Base-by-base conservation (phyloP, 768 basidiomycete genomes). In the Boletus speciosus region DNA sequence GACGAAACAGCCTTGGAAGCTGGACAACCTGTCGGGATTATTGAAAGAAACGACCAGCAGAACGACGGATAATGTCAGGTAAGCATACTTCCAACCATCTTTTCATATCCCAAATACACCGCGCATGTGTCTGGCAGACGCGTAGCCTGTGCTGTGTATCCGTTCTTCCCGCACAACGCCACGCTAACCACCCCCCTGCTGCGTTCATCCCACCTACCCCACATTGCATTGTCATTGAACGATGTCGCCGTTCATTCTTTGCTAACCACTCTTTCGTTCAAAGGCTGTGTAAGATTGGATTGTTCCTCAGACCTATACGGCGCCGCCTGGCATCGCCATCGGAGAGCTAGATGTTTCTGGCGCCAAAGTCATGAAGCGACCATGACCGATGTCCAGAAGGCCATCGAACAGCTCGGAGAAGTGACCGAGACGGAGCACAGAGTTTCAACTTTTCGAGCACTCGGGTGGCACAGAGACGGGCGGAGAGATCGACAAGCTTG, bases 11-110 rank as follows among this genome's bases (percentile, higher is more conserved):
- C 83, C 1, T 97, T 98, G 67, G 77, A 74, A 41, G 85, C 84
- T 5, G 95, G 95, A 2, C 93, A 98, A 60, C 77, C 81, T 52
- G 92, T 98, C 61, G 86, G 90, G 64, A 84, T 99, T 27, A 53
- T 98, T 40, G 96, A 98, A 75, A 91, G 83, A 73, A 97, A 98
- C 66, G 97, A 98, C 61, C 72, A 82, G 53, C 98, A 90, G 67
- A 82, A 82, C n/a, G 96, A 99, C 70, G 96, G 96, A 16, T 98
- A 96, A 96, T 98, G 93, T 93, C 80, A 84, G 79, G 86, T 86
- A 37, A 57, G 70, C 4, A 25, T 25, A 25, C 25, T 4, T 90
- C 32, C 41, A 19, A 2, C 23, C 16, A 0, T 14, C 37, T 41
- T 40, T 54, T 61, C 59, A 62, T 53, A 52, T 51, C 34, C 51